Conservation (phyloP, 495 filamentous ascomycete species). For the Trichoderma orchidacearum region DNA sequence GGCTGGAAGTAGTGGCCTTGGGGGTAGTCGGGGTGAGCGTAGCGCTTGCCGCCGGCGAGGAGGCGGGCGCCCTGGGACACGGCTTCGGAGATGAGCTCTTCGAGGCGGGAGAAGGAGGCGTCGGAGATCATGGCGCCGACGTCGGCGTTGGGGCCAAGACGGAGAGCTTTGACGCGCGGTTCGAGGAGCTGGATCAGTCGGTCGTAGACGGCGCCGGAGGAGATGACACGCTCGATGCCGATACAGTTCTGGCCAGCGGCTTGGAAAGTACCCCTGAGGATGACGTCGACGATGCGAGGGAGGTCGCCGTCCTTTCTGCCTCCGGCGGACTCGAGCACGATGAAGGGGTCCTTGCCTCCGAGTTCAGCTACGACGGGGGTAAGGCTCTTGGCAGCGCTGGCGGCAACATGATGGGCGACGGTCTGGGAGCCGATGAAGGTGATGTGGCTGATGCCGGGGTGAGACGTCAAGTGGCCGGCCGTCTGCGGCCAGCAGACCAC, state of each 20-base stretch:
- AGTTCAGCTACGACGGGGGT: constrained; percentile 80
- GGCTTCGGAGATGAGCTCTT: constrained; percentile 61
- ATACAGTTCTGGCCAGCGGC: constrained; percentile 98
- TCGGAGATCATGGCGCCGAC: constrained; percentile 84
- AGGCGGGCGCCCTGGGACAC: constrained; percentile 64
- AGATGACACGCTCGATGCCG: constrained; percentile 87
- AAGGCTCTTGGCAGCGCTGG: constrained; percentile 68
- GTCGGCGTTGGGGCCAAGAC: constrained; percentile 52
- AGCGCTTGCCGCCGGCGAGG: constrained; percentile 65
- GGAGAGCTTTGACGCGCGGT: constrained; percentile 56
- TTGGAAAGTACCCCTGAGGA: constrained; percentile 89
- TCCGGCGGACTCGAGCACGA: constrained; percentile 66
- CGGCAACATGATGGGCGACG: constrained; percentile 78
- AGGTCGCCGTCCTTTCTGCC: constrained; percentile 37
- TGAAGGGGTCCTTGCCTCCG: constrained; percentile 90
- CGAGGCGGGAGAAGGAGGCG: constrained; percentile 52
- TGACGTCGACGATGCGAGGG: constrained; percentile 55
- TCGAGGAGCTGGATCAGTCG: constrained; percentile 55
- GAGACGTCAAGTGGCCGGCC: constrained; percentile 72
- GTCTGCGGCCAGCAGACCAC: constrained; percentile 77
- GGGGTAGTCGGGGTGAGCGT: constrained; percentile 52
- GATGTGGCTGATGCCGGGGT: constrained; percentile 71
- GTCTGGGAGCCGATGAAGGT: constrained; percentile 95
- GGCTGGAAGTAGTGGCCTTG: constrained; percentile 84
- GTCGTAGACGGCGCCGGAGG: constrained; percentile 58